A percentile compares a stretch with the other conserved stretches of the same genome.
phyloP scores from a whole-genome alignment of 2,329 filamentous ascomycete species.

The Zasmidium angulare region DNA sequence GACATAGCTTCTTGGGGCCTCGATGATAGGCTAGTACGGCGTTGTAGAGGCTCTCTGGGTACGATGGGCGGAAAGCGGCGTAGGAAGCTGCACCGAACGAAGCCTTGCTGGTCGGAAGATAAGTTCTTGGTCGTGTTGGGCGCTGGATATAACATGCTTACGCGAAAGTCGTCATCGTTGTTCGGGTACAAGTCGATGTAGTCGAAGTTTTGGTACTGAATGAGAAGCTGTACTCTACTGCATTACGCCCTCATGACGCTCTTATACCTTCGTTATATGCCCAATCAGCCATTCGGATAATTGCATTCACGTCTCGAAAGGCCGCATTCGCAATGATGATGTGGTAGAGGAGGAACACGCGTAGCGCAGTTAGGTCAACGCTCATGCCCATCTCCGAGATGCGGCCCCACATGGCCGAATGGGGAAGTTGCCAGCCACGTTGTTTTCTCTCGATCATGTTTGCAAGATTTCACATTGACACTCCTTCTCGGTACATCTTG shows the following conservation, averaged over 20 bases:
- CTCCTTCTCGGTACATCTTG: too few species aligned
- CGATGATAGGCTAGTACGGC: slow-evolving; percentile 57
- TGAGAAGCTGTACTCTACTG: not conserved
- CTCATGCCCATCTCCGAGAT: not conserved
- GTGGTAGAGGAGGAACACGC: not conserved
- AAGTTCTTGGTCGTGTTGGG: too few species aligned
- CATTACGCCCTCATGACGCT: not conserved
- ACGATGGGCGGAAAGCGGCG: slow-evolving; percentile 60
- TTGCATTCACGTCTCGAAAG: not conserved
- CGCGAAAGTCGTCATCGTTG: slow-evolving; percentile 22
- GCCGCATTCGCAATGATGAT: not conserved
- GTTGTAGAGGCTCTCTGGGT: slow-evolving; percentile 56
- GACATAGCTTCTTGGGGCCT: slow-evolving; percentile 37
- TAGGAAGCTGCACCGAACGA: slow-evolving; percentile 60
- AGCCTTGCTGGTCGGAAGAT: slow-evolving; percentile 46
- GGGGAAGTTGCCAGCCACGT: not conserved
- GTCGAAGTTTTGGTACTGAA: not conserved
- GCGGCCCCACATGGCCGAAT: not conserved
- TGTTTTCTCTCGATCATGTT: not conserved
- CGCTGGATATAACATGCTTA: too few species aligned
- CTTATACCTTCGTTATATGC: not conserved
- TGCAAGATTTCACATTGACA: too few species aligned
- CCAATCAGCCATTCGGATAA: not conserved
- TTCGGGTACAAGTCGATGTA: not conserved
- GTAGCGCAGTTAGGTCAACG: not conserved